Evolutionary conservation across 192 early-diverging fungal genomes (phyloP), one percentile per base, ranked within the genome.

Genomic region (Coemansia asiatica): DNA sequence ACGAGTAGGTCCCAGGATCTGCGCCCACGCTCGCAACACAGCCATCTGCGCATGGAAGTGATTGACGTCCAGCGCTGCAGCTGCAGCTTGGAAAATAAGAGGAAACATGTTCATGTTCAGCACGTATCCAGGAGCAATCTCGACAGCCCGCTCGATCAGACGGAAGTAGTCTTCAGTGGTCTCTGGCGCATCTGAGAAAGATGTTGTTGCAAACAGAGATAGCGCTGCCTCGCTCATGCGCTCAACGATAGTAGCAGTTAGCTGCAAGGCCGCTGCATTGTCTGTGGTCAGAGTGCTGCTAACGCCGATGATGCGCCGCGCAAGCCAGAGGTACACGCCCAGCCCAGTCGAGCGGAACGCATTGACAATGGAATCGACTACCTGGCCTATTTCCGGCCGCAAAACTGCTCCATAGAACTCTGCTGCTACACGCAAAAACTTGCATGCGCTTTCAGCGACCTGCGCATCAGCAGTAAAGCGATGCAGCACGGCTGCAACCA

Each of bases 291-390:
- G 85, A 19, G 66, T 73, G 16, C 67, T 85, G 87, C 89, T 87
- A 46, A 86, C 84, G 13, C 85, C 70, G 16, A 95, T 83, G 66
- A 87, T 83, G 51, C 88, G 84, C 5, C 74, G 72, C 25, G 88
- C 82, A 2, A 91, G 85, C 96, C 96, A 98, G 54, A 98, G 74
- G 64, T 94, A 92, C 35, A 84, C 86, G 33, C 89, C 73, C 23
- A 86, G 33, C 0, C 85, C 83, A 4, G 88, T 89, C 57, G 83
- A 79, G 57, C 86, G 83, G 78, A 91, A 97, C n/a, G 82, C 82
- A 54, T 57, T 70, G 18, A 90, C 87, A 3, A 92, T 60, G 10
- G 83, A 74, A 21, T 90, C 83, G 25, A 71, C 49, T 18, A 82
- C 62, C 53, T 82, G 70, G 40, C 53, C 47, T 12, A 61, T 54